These are phyloP conservation scores for Cladosporium oxysporum DNA, from an alignment of 2,329 filamentous ascomycete species.

Conservation along the genomic window DNA sequence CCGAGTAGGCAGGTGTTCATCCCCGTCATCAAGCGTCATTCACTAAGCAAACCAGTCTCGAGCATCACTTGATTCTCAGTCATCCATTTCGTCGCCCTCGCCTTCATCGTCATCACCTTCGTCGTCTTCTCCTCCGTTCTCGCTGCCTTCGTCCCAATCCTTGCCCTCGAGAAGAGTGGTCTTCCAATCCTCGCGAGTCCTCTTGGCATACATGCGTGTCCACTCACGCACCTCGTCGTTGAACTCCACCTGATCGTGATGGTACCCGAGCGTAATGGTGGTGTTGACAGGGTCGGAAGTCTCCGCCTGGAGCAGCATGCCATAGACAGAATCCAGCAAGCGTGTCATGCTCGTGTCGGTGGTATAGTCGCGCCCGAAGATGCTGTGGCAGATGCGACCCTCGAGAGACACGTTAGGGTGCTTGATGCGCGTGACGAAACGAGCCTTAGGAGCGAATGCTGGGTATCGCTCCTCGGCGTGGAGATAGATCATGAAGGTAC, in stretches of 20 bases:
- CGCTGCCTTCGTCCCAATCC: constrained; percentile 5
- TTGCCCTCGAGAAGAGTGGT: constrained; percentile 24
- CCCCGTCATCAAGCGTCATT: background rate
- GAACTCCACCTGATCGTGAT: constrained; percentile 38
- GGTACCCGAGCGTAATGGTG: constrained; percentile 37
- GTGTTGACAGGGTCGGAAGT: constrained; percentile 37
- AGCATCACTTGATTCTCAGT: background rate
- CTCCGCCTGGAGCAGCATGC: constrained; percentile 39
- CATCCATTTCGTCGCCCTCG: background rate
- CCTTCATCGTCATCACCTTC: background rate
- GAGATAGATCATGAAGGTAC: constrained; percentile 68
- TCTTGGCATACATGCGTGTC: constrained; percentile 35
- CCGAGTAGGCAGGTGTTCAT: background rate
- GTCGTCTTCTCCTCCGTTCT: background rate
- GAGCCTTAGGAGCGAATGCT: constrained; percentile 37
- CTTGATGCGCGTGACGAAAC: constrained; percentile 42
- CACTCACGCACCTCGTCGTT: constrained; percentile 35
- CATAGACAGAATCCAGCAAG: constrained; percentile 39
- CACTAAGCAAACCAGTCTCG: background rate
- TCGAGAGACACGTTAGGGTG: constrained; percentile 42
- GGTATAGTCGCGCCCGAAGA: constrained; percentile 42
- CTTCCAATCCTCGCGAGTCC: constrained; percentile 35
- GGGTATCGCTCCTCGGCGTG: constrained; percentile 42
- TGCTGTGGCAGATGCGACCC: constrained; percentile 41
- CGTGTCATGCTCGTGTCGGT: constrained; percentile 37